Conservation (phyloP, 305 asterid species). For the Solanum hybrid region DNA sequence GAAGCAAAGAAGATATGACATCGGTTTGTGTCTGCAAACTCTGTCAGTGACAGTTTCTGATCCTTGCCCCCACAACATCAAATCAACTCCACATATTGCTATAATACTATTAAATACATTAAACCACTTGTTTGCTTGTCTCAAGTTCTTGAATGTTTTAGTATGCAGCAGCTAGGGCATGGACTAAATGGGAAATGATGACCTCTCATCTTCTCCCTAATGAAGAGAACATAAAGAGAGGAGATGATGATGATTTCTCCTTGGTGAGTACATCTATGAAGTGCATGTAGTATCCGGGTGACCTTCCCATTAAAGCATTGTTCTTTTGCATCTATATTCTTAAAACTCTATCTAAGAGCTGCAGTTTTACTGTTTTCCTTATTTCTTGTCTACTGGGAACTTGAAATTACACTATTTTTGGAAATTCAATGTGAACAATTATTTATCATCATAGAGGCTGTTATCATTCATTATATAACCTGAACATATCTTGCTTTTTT, state of each 20-base stretch:
- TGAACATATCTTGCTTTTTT: conserved; percentile 9
- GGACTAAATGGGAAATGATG: conserved; percentile 99
- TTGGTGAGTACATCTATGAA: conserved; percentile 47
- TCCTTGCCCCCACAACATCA: background rate
- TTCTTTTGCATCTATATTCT: background rate
- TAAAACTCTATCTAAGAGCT: background rate
- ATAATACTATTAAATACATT: background rate
- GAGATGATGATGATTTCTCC: conserved; percentile 78
- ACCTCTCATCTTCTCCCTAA: conserved; percentile 85
- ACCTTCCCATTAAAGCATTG: background rate
- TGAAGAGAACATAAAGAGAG: conserved; percentile 52
- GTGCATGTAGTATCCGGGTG: background rate
- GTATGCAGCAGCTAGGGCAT: conserved; percentile 88
- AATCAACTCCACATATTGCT: background rate
- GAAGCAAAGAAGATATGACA: background rate
- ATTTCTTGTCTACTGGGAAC: background rate
- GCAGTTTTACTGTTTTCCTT: background rate
- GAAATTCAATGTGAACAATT: background rate
- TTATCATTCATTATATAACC: background rate
- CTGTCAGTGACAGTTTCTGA: background rate
- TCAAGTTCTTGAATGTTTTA: conserved; percentile 21
- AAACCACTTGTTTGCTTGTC: conserved; percentile 2
- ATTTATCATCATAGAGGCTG: background rate
- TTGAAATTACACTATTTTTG: background rate
- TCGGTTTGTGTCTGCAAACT: background rate